Evolutionary conservation across 768 basidiomycete species (phyloP).

Genomic region (Russula dissimulans): DNA sequence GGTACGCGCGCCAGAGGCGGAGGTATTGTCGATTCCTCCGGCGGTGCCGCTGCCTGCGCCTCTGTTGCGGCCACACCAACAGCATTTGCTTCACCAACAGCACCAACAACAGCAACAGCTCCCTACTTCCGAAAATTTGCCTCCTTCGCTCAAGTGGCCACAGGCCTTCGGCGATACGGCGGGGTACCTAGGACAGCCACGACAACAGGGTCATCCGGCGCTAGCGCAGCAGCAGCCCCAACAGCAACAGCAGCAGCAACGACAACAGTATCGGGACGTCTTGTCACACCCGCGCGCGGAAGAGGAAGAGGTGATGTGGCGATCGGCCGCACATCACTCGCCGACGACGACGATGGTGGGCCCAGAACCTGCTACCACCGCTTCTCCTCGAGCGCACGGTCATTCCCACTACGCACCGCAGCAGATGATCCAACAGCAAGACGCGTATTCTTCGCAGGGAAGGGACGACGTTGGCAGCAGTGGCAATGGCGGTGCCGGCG

Average conservation of each 20-base stretch:
- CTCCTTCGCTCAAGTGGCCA: background rate
- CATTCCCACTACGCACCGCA: background rate
- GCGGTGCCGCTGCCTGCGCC: background rate
- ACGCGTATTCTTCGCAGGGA: background rate
- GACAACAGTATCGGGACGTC: background rate
- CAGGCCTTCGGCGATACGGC: background rate
- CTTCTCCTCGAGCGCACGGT: background rate
- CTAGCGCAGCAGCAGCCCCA: background rate
- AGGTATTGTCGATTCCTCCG: background rate
- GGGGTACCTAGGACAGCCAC: background rate
- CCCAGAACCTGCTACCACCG: background rate
- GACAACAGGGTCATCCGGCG: background rate
- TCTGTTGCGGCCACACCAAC: background rate
- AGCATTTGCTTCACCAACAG: constrained; percentile 10
- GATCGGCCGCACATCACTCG: background rate
- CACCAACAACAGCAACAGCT: constrained; percentile 6
- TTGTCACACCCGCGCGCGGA: background rate
- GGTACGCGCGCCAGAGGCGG: background rate
- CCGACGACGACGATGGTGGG: background rate
- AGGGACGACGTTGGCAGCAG: background rate
- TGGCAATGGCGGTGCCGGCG: too few species aligned
- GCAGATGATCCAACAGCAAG: constrained; percentile 2
- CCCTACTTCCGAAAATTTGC: background rate
- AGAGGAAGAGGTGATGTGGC: background rate
- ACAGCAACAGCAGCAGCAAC: too few species aligned